These are phyloP conservation scores for Colletotrichum brevisporum DNA, from an alignment of 2,329 filamentous ascomycete species.

Conservation along the genomic window DNA sequence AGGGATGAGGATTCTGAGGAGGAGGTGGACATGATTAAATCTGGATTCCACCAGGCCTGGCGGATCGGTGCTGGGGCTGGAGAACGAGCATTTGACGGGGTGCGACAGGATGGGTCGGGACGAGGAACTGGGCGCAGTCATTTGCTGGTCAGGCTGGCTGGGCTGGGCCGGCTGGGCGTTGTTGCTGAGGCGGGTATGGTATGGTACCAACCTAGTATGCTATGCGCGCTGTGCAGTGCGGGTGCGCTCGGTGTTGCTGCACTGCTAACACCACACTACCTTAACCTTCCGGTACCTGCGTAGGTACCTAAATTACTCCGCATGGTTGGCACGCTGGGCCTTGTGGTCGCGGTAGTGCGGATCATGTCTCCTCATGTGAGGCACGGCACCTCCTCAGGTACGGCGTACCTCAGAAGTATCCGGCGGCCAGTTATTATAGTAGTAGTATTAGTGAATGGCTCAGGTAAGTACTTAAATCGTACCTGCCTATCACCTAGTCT, in stretches of 20 bases:
- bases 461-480: no score
- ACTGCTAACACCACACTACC: no score
- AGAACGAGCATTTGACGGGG: conserved; percentile 8
- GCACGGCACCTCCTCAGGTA: conserved; percentile 25
- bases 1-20: conserved; percentile 37
- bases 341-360: conserved; percentile 21
- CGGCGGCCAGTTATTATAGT: no score
- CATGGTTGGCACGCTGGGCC: conserved; percentile 8
- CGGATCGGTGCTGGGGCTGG: conserved; percentile 37
- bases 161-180: conserved; percentile 8
- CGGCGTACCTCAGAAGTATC: no score
- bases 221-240: no score
- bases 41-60: conserved; percentile 31
- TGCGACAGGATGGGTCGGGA: conserved; percentile 18
- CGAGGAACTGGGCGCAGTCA: conserved; percentile 28
- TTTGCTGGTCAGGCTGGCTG: conserved; percentile 27
- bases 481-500: no score
- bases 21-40: conserved; percentile 40
- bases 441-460: no score
- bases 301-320: no score
- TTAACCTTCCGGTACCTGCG: no score
- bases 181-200: conserved; percentile 11
- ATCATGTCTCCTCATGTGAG: conserved; percentile 32
- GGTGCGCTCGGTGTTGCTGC: conserved; percentile 5
- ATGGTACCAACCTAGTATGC: no score